Conservation (phyloP, 2,329 filamentous ascomycete genomes). For the Colletotrichum trifolii region DNA sequence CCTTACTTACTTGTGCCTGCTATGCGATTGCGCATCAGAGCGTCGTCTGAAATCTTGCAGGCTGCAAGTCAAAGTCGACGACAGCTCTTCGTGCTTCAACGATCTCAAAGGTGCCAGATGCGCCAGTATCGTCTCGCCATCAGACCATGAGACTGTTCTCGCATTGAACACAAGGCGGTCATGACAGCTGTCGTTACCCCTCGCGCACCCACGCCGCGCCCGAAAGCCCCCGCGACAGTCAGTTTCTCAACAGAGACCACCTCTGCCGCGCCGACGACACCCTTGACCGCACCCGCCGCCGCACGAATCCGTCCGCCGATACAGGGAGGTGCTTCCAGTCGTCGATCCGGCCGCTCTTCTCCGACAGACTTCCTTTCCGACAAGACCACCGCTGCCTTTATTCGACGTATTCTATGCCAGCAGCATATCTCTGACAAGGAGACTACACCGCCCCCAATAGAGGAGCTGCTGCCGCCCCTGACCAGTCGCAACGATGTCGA, state of each 20-base stretch:
- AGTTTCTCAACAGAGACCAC: conserved; percentile 30
- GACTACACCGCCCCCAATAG: conserved; percentile 69
- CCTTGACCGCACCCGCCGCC: conserved; percentile 35
- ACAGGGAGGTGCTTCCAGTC: conserved; percentile 22
- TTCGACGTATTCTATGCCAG: conserved; percentile 86
- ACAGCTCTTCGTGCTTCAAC: conserved; percentile 23
- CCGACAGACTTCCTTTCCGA: conserved; percentile 72
- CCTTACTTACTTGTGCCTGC: no score
- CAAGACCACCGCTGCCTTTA: conserved; percentile 81
- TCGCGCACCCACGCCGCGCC: conserved; percentile 39
- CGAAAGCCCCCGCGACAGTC: conserved; percentile 36
- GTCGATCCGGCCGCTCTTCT: conserved; percentile 48
- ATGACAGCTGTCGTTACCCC: conserved; percentile 40
- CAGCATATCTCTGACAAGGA: conserved; percentile 72
- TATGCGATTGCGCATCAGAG: background rate
- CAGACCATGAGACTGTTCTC: conserved; percentile 26
- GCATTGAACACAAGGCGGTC: conserved; percentile 29
- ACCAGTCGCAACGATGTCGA: conserved; percentile 96
- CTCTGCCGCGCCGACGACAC: conserved; percentile 23
- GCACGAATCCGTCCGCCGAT: conserved; percentile 42
- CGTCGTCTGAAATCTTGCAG: conserved; percentile 35
- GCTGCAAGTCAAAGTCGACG: conserved; percentile 37
- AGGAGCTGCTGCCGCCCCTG: conserved; percentile 87
- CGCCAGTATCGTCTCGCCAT: background rate
- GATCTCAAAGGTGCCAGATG: conserved; percentile 3